Conservation (phyloP, 2,329 filamentous ascomycete species). For the Falciphora oryzae region DNA sequence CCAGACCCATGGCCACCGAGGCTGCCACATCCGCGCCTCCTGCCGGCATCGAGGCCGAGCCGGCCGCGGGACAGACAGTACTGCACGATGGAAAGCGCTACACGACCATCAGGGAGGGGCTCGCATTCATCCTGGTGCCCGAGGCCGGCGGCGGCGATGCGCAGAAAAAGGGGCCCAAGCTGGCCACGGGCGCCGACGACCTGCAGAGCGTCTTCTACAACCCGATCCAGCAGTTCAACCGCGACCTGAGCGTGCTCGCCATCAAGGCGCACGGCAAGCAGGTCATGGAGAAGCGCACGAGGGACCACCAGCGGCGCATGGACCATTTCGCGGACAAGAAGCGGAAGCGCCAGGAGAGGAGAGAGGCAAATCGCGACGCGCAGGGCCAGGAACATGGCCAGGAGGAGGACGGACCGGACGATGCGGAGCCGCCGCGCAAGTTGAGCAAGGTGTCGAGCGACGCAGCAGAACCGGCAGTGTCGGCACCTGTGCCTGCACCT, state of each 20-base stretch:
- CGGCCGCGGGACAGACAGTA: constrained; percentile 19
- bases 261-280: constrained; percentile 85
- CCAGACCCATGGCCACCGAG: constrained; percentile 3
- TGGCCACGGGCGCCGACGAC: constrained; percentile 48
- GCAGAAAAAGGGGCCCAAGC: constrained; percentile 23
- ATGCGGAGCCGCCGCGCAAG: constrained; percentile 25
- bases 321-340: constrained; percentile 39
- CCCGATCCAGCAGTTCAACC: constrained; percentile 97
- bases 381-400: constrained; percentile 15
- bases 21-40: not conserved
- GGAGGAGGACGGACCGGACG: constrained; percentile 18
- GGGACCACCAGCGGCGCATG: constrained; percentile 49
- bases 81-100: constrained; percentile 42
- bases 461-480: constrained; percentile 11
- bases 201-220: constrained; percentile 93
- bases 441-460: constrained; percentile 37
- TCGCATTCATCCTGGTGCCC: constrained; percentile 51
- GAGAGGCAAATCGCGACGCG: constrained; percentile 20
- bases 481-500: constrained; percentile 12
- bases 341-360: constrained; percentile 33
- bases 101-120: constrained; percentile 48
- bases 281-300: constrained; percentile 40
- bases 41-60: constrained; percentile 3
- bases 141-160: constrained; percentile 24
- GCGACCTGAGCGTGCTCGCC: constrained; percentile 86